Conservation (phyloP, 2,329 filamentous ascomycete genomes). For the Aureobasidium musti region DNA sequence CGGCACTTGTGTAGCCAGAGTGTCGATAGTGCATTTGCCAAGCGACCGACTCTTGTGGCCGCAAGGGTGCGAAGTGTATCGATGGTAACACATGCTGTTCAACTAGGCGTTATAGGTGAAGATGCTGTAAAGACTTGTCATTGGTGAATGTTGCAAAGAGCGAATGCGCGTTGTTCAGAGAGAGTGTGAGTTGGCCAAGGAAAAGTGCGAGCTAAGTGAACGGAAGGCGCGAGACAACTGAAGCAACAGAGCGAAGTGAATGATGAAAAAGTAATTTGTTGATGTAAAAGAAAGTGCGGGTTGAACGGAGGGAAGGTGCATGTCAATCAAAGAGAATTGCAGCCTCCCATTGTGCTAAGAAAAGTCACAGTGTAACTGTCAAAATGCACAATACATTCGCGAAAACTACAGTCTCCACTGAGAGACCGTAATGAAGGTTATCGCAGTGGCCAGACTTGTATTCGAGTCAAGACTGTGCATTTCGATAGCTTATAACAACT, state of each 20-base stretch:
- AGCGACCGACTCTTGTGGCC: background rate
- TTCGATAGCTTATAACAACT: too few relatives aligned
- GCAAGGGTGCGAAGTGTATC: conserved; percentile 8
- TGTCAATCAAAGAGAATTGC: background rate
- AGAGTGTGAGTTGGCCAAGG: background rate
- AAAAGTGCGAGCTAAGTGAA: background rate
- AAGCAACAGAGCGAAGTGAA: background rate
- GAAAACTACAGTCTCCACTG: too few relatives aligned
- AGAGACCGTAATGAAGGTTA: too few relatives aligned
- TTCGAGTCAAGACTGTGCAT: too few relatives aligned
- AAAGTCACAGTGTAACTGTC: too few relatives aligned
- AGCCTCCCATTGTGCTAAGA: too few relatives aligned
- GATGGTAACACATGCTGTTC: conserved; percentile 25
- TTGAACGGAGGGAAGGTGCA: background rate
- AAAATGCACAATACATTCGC: too few relatives aligned
- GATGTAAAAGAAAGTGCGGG: background rate
- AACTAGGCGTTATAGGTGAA: background rate
- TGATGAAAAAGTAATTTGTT: background rate
- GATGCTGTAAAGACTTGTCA: background rate
- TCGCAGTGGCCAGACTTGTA: too few relatives aligned
- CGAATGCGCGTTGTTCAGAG: background rate
- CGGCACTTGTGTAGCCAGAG: background rate
- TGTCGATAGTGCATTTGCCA: background rate
- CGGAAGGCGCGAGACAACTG: background rate
- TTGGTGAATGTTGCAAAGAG: background rate